Evolutionary conservation across 2,329 filamentous ascomycete species (phyloP).

Genomic region (Sporothrix pallida): DNA sequence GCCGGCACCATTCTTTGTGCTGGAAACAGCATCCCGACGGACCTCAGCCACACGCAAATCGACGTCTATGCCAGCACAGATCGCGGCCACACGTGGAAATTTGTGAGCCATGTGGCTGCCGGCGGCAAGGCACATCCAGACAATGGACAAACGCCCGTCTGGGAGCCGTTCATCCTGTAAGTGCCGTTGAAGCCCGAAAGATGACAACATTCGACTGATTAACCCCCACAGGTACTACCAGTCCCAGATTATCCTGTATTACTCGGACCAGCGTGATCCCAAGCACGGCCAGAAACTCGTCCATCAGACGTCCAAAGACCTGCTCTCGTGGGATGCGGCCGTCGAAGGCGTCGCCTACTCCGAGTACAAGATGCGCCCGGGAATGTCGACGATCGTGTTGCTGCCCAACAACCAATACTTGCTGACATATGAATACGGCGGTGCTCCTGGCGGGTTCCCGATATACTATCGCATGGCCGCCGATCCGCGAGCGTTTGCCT

Average conservation of each 20-base stretch:
- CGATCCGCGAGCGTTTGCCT: constrained; percentile 49
- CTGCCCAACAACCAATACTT: constrained; percentile 67
- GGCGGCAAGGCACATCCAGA: constrained; percentile 67
- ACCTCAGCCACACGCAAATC: constrained; percentile 69
- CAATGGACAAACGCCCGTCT: constrained; percentile 71
- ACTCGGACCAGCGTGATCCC: constrained; percentile 72
- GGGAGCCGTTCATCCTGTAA: constrained; percentile 70
- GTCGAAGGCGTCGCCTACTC: constrained; percentile 65
- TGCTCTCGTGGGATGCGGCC: constrained; percentile 64
- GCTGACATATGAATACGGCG: constrained; percentile 68
- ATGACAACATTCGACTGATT: neutral
- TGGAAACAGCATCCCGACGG: constrained; percentile 60
- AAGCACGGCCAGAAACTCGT: constrained; percentile 71
- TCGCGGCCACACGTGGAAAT: constrained; percentile 67
- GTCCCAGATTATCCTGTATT: constrained; percentile 67
- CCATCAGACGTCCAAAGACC: constrained; percentile 66
- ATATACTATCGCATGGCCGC: constrained; percentile 53
- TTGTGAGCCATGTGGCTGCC: constrained; percentile 67
- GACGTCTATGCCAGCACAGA: constrained; percentile 71
- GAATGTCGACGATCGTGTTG: constrained; percentile 68
- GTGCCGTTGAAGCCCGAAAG: neutral
- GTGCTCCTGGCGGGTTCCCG: constrained; percentile 50
- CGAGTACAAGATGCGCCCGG: constrained; percentile 68
- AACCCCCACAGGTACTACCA: constrained; percentile 51
- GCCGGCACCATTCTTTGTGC: constrained; percentile 68